Base-by-base conservation (phyloP, 805 yeast genomes). In the Candida sakaeoensis region DNA sequence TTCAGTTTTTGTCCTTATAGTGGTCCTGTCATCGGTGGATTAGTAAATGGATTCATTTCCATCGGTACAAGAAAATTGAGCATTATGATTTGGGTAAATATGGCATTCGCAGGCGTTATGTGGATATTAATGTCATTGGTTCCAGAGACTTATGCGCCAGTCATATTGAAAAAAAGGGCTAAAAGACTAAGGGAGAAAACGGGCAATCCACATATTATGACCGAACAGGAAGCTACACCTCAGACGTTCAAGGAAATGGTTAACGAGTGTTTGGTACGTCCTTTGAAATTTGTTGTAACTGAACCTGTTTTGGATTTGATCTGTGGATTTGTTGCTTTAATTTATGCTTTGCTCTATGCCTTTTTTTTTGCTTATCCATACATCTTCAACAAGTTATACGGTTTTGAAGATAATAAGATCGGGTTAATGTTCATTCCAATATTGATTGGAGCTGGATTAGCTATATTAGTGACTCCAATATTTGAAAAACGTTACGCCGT, bases 291-390 rank as follows among this genome's bases (percentile, higher is more conserved):
- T 57, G 79, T 79, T 13, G 60, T 77, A 15, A 79, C 90, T 19
- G 96, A 89, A 60, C 95, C 95, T 3, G 95, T 88, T 19, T 68
- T 89, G 53, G 93, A 80, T 54, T 67, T 87, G 50, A 78, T 89
- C 72, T 87, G 95, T 61, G 76, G 78, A 51, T 89, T 87, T 61
- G 91, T 89, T 45, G 89, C 95, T 48, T 72, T 89, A 58, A 87
- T 89, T 60, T 89, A 89, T 67, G 82, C 96, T n/a, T 71, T 89
- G 57, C 70, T 89, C 37, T 89, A 89, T 55, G 96, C 95, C 9
- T 89, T 89, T 70, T 89, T 89, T 79, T 89, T 88, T 65, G 96
- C 97, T 0, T 89, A 85, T 64, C 97, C 97, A 4, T 95, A 83
- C 39, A 86, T 89, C 38, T 89, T 89, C 60, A 75, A 72, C 40